Evolutionary conservation across 495 filamentous ascomycete genomes (phyloP), one percentile per base, ranked within the genome.

Genomic region (Hyaloscypha hepaticicola): DNA sequence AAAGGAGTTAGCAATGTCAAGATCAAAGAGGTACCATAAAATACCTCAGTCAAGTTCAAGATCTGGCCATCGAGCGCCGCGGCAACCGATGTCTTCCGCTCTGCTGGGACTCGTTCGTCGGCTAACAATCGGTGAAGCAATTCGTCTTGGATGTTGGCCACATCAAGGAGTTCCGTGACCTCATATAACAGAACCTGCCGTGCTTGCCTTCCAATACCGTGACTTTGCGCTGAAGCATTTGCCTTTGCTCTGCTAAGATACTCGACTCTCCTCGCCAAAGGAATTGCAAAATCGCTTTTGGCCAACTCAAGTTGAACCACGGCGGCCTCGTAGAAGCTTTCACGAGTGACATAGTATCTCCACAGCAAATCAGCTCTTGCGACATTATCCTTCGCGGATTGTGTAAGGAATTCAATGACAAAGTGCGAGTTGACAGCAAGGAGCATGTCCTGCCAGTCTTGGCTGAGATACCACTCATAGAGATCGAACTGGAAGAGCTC

Each of bases 111-210:
- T 41, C 95, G 86, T 5, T 73, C 63, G 68, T 98, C 94, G 38
- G 81, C 82, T 72, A 83, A 88, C 50, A 99, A 73, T 49, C 90
- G 82, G 76, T 93, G 89, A 53, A 98, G 78, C 28, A 98, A 74
- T 68, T 98, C 95, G 70, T 96, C 91, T 75, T 99, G 95, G 65
- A 99, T 91, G 68, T 93, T 93, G 22, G 94, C 94, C 29, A 98
- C 84, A 68, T 98, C 96, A 28, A 99, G 85, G 11, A 96, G 82
- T 68, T 93, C 93, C 8, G 88, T 87, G 25, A 96, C 86, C 58
- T 92, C 87, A 63, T 94, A 89, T 33, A 92, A 80, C 28, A 98
- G 81, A 27, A 88, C 78, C 70, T 95, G 92, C 62, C 91, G 87
- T 48, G 84, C 80, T 68, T 92, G 89, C 28, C 92, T 83, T 61